Base-by-base conservation (phyloP, 257 asterid species). In the Rauvolfia tetraphylla region DNA sequence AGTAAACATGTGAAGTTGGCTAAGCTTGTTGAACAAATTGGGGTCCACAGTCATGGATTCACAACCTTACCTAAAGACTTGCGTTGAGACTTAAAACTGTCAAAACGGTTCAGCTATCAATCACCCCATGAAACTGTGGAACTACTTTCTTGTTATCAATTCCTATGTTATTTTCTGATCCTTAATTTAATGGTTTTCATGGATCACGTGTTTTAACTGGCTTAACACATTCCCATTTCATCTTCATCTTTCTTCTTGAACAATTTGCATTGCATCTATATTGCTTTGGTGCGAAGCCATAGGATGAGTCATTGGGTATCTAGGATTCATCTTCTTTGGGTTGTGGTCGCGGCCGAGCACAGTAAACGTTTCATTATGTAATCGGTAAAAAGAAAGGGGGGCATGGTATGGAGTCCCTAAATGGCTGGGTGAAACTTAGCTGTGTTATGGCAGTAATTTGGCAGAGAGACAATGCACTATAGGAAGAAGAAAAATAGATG, bases 1-100 rank as follows among this genome's bases (percentile, higher is more conserved):
- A 77, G 83, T 38, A 82, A 78, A 71, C 97, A 91, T 76, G 79
- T 76, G 81, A 87, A 83, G 84, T 75, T 91, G 86, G 82, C 68
- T 83, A 87, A 80, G 69, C 81, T 91, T 71, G 81, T 89, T 22
- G 80, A 89, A 17, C 88, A 88, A 81, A 73, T 85, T 75, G 86
- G 89, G 76, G 77, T 46, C 71, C 89, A 72, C 69, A 9, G 54
- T 84, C 85, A 82, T 73, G 85, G 83, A 36, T 72, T 36, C 81
- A 17, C 78, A 34, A 38, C 65, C 6, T 71, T 74, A 17, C 66
- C 80, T 46, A 61, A 69, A 36, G 81, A 79, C 38, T 18, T 61
- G 73, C 76, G 66, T 48, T 79, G 46, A 63, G 68, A 11, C 25
- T 3, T 15, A 58, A 18, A 27, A 27, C 5, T 70, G 18, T 5